phyloP scores from a whole-genome alignment of 495 filamentous ascomycete genomes.

The Penicillium canescens region DNA sequence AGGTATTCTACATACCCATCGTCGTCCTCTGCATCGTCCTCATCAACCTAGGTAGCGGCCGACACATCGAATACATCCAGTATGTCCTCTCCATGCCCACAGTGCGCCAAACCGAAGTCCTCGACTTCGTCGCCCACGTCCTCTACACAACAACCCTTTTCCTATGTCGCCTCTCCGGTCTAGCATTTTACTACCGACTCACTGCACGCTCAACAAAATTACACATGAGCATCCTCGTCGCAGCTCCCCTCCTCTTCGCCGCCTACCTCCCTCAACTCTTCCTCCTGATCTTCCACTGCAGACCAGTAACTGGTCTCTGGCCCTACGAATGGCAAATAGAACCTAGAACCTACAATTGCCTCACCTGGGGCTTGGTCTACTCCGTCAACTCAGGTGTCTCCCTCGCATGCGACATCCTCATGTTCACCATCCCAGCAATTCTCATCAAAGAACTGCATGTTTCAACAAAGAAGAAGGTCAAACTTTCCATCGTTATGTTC shows the following conservation, averaged over 20 bases:
- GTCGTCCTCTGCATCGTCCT: constrained; percentile 38
- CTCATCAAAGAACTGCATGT: constrained; percentile 40
- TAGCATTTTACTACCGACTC: constrained; percentile 49
- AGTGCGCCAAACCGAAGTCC: constrained; percentile 38
- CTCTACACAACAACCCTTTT: constrained; percentile 48
- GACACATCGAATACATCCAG: constrained; percentile 49
- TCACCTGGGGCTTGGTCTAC: constrained; percentile 46
- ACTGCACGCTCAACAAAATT: constrained; percentile 33
- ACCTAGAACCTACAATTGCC: constrained; percentile 31
- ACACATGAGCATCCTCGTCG: constrained; percentile 31
- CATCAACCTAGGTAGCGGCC: constrained; percentile 45
- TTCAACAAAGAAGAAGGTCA: constrained; percentile 33
- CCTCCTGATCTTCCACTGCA: constrained; percentile 46
- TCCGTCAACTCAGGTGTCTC: constrained; percentile 44
- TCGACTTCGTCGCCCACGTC: constrained; percentile 47
- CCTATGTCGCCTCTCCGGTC: constrained; percentile 47
- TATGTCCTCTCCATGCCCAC: constrained; percentile 39
- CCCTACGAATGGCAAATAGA: constrained; percentile 42
- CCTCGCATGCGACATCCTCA: constrained; percentile 42
- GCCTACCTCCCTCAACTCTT: constrained; percentile 44
- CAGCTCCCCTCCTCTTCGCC: constrained; percentile 32
- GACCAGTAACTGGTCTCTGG: constrained; percentile 49
- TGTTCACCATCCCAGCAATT: constrained; percentile 44
- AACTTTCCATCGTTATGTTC: constrained; percentile 42
- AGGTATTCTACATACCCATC: constrained; percentile 37